These are phyloP conservation scores for Piloderma croceum DNA, from an alignment of 768 basidiomycete species.

Conservation along the genomic window DNA sequence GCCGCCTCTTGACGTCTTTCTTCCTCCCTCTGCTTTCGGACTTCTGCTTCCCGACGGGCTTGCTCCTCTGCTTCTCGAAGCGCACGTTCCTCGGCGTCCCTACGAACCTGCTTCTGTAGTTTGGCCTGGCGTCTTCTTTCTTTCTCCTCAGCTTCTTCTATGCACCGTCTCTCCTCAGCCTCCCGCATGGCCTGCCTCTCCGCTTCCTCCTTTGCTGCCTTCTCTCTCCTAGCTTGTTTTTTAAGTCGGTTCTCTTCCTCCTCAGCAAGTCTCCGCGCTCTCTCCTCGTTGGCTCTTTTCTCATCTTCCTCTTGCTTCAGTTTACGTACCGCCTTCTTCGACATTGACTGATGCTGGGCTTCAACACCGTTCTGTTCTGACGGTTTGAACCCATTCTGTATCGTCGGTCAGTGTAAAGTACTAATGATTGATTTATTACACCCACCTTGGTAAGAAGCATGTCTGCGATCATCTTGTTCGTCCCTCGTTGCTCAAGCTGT, in stretches of 20 bases:
- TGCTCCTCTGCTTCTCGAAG: slow-evolving; percentile 22
- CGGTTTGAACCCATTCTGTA: not conserved
- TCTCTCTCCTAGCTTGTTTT: not conserved
- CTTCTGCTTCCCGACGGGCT: slow-evolving; percentile 11
- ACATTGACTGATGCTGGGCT: slow-evolving; percentile 11
- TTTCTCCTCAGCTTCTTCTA: slow-evolving; percentile 7
- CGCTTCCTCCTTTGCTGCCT: not conserved
- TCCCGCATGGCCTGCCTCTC: not conserved
- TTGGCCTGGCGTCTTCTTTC: not conserved
- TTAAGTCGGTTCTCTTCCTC: slow-evolving; percentile 16
- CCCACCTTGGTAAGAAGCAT: not conserved
- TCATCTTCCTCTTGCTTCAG: slow-evolving; percentile 24
- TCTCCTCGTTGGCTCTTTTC: slow-evolving; percentile 13
- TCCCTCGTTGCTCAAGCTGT: not conserved
- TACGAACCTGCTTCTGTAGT: slow-evolving; percentile 11
- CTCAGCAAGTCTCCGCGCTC: slow-evolving; percentile 11
- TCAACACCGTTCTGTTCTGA: slow-evolving; percentile 8
- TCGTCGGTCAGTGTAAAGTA: not conserved
- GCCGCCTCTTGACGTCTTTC: not conserved
- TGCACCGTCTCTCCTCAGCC: slow-evolving; percentile 25
- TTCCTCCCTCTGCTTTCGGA: not conserved
- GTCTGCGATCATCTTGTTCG: not conserved
- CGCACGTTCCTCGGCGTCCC: slow-evolving; percentile 19
- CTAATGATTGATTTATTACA: not conserved
- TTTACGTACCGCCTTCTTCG: not conserved